Evolutionary conservation across 2,329 filamentous ascomycete species (phyloP).

Genomic region (Phoma sp.): DNA sequence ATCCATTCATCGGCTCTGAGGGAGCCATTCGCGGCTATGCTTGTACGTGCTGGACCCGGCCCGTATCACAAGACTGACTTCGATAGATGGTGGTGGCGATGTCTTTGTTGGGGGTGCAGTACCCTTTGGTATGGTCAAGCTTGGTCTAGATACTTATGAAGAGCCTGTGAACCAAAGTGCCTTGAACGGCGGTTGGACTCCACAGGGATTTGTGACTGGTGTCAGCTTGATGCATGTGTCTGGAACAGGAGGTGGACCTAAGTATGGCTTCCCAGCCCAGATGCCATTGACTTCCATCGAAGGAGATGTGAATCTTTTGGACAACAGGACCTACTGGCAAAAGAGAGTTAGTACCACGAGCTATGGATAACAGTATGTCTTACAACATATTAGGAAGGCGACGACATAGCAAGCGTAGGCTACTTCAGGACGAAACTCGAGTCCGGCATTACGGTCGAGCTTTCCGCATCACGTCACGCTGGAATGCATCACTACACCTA

Average conservation of each 20-base stretch:
- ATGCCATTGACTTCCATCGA: constrained; percentile 51
- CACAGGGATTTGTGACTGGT: constrained; percentile 48
- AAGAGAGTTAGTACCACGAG: constrained; percentile 24
- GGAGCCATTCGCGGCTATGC: constrained; percentile 51
- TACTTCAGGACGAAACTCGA: constrained; percentile 45
- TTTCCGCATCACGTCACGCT: constrained; percentile 47
- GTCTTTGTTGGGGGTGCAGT: constrained; percentile 48
- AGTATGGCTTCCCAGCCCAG: constrained; percentile 51
- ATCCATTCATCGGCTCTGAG: constrained; percentile 56
- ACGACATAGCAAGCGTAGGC: constrained; percentile 44
- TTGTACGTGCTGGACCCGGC: constrained; percentile 22
- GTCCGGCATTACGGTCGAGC: constrained; percentile 44
- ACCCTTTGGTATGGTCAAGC: constrained; percentile 51
- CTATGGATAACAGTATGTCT: neutral
- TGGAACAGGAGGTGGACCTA: constrained; percentile 44
- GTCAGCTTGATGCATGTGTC: constrained; percentile 50
- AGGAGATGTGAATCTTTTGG: constrained; percentile 49
- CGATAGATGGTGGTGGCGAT: constrained; percentile 48
- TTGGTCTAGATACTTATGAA: constrained; percentile 50
- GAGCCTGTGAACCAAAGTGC: constrained; percentile 43
- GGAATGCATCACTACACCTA: constrained; percentile 48
- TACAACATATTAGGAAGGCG: constrained; percentile 22
- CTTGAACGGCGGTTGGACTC: constrained; percentile 51
- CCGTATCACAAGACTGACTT: constrained; percentile 3
- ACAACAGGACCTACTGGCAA: constrained; percentile 53